A percentile compares a stretch with the other conserved stretches of the same genome.
phyloP scores from a whole-genome alignment of 768 basidiomycete genomes.

The Macrocybe gigantea region DNA sequence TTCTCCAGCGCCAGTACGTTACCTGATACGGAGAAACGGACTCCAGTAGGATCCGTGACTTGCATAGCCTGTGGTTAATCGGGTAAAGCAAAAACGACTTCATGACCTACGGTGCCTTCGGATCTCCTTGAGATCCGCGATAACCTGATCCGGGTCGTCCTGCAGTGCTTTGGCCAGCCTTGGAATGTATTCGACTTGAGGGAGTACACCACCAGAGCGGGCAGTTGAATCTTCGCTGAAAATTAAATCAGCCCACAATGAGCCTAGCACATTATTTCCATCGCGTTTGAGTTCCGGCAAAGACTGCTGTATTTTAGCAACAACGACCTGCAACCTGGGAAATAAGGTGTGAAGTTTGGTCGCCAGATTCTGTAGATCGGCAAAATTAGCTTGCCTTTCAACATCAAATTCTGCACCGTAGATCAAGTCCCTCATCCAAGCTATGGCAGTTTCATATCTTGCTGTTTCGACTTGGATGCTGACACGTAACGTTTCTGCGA shows the following conservation, averaged over 20 bases:
- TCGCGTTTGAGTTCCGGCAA: slow-evolving; percentile 90
- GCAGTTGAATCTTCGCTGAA: slow-evolving; percentile 68
- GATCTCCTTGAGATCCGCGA: slow-evolving; percentile 71
- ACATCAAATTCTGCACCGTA: slow-evolving; percentile 72
- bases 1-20: slow-evolving; percentile 64
- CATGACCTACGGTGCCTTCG: slow-evolving; percentile 53
- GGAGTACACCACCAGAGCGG: slow-evolving; percentile 59
- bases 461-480: slow-evolving; percentile 80
- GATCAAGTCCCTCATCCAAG: slow-evolving; percentile 82
- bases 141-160: slow-evolving; percentile 63
- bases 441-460: slow-evolving; percentile 74
- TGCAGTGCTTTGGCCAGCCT: slow-evolving; percentile 66
- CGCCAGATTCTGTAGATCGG: not conserved
- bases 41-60: slow-evolving; percentile 81
- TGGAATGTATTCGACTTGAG: slow-evolving; percentile 77
- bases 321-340: slow-evolving; percentile 69
- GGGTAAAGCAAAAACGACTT: not conserved
- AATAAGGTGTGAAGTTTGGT: slow-evolving; percentile 4
- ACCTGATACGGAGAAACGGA: slow-evolving; percentile 90
- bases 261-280: slow-evolving; percentile 72
- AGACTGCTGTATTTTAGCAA: slow-evolving; percentile 86
- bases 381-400: slow-evolving; percentile 49
- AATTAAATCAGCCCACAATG: slow-evolving; percentile 61
- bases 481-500: slow-evolving; percentile 70
- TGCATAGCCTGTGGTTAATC: not conserved